Evolutionary conservation across 495 filamentous ascomycete genomes (phyloP).

Genomic region (Podospora anserina): DNA sequence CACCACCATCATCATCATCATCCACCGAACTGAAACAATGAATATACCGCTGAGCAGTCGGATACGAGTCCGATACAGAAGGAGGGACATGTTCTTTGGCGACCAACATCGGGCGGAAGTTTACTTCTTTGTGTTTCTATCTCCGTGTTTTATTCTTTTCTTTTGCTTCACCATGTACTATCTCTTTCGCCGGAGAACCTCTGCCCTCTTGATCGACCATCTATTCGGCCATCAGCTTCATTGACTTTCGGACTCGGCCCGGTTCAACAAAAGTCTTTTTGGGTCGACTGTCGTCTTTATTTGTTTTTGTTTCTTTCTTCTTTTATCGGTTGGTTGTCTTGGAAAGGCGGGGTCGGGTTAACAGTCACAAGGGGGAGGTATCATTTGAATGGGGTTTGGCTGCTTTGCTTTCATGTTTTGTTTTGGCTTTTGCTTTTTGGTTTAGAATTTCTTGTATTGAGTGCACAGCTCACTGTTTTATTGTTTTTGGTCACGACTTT

Average conservation of each 20-base stretch:
- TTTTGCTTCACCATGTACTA: neutral
- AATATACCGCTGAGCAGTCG: neutral
- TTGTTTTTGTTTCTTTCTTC: neutral
- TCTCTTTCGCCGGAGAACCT: neutral
- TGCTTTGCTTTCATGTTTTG: neutral
- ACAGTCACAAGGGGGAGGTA: neutral
- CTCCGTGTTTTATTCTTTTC: neutral
- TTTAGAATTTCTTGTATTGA: neutral
- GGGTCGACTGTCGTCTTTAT: neutral
- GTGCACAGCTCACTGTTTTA: neutral
- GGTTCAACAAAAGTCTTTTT: slow-evolving; percentile 1
- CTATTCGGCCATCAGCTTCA: neutral
- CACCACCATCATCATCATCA: neutral
- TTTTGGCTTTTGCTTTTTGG: neutral
- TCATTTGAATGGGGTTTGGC: neutral
- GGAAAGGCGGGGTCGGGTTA: neutral
- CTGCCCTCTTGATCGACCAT: neutral
- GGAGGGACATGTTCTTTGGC: neutral
- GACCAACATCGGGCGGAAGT: neutral
- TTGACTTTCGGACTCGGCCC: neutral
- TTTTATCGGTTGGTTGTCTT: neutral
- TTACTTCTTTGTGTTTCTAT: neutral
- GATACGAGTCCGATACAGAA: neutral
- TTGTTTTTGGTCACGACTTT: neutral
- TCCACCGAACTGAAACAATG: neutral